Percentiles rank a stretch among this genome's conserved stretches.
These are phyloP conservation scores for Candida sonorensis DNA, from an alignment of 805 yeast species.

Conservation along the genomic window DNA sequence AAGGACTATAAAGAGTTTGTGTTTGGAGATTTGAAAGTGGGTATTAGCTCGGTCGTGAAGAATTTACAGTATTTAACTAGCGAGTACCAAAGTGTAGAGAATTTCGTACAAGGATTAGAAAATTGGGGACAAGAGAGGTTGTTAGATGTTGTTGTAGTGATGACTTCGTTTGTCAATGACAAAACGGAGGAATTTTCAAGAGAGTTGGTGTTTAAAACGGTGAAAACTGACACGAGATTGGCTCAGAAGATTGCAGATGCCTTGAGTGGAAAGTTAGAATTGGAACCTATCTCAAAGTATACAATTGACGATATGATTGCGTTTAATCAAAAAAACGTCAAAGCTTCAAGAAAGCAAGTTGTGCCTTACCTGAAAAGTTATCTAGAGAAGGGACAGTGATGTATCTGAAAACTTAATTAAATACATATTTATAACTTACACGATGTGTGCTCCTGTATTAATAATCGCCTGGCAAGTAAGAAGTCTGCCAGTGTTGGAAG, in stretches of 20 bases:
- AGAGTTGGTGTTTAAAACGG: slow-evolving; percentile 31
- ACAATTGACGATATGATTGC: slow-evolving; percentile 7
- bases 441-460: slow-evolving; percentile 1
- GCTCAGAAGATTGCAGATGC: slow-evolving; percentile 8
- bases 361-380: slow-evolving; percentile 49
- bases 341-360: slow-evolving; percentile 80
- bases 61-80: slow-evolving; percentile 46
- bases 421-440: too few relatives aligned
- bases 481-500: slow-evolving; percentile 25
- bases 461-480: slow-evolving; percentile 19
- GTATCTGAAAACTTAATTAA: too few relatives aligned
- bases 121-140: slow-evolving; percentile 23
- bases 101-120: slow-evolving; percentile 14
- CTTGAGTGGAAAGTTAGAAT: slow-evolving; percentile 20
- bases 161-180: slow-evolving; percentile 37
- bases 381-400: slow-evolving; percentile 1
- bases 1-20: slow-evolving; percentile 81
- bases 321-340: slow-evolving; percentile 41
- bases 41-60: slow-evolving; percentile 72
- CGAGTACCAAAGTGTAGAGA: slow-evolving; percentile 14
- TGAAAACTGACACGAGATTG: slow-evolving; percentile 7
- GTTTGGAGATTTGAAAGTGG: slow-evolving; percentile 38
- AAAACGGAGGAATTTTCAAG: slow-evolving; percentile 30
- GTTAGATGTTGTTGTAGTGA: slow-evolving; percentile 36
- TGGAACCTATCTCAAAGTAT: slow-evolving; percentile 13